These are phyloP conservation scores for Grosmannia penicillata DNA, from an alignment of 2,329 filamentous ascomycete genomes.

Conservation along the genomic window DNA sequence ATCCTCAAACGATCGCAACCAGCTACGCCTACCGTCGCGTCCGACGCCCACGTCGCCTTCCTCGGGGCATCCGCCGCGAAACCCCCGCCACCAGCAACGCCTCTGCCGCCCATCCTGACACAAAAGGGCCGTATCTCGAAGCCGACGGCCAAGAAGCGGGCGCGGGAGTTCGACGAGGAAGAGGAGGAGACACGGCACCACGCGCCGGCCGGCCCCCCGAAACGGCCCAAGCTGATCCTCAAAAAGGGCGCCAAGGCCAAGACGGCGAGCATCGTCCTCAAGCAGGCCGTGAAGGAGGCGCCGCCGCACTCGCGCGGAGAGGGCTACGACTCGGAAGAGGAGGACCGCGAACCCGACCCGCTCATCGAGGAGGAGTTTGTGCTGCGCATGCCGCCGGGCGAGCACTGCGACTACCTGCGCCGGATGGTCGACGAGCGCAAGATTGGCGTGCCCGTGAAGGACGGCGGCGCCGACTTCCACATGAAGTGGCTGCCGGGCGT, in stretches of 20 bases:
- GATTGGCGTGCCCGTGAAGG: conserved; percentile 49
- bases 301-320: conserved; percentile 63
- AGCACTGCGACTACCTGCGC: conserved; percentile 72
- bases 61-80: neutral
- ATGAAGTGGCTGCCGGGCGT: conserved; percentile 62
- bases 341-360: conserved; percentile 77
- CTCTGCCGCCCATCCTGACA: conserved; percentile 18
- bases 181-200: conserved; percentile 21
- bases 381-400: conserved; percentile 72
- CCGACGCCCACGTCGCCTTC: conserved; percentile 4
- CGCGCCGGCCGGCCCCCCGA: conserved; percentile 18
- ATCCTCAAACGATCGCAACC: conserved; percentile 14
- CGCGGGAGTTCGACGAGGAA: conserved; percentile 38
- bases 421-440: conserved; percentile 62
- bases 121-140: conserved; percentile 46
- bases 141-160: conserved; percentile 47
- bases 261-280: conserved; percentile 17
- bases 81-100: neutral
- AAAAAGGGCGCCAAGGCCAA: conserved; percentile 29
- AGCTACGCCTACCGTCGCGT: conserved; percentile 15
- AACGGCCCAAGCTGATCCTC: conserved; percentile 39
- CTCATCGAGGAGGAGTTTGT: conserved; percentile 82
- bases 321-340: conserved; percentile 92
- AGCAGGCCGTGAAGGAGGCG: conserved; percentile 36
- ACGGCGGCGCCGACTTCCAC: conserved; percentile 61